A percentile compares a stretch with the other conserved stretches of the same genome.
Evolutionary conservation across 345 rosid species (phyloP).

Genomic region (Dipteronia dyeriana): DNA sequence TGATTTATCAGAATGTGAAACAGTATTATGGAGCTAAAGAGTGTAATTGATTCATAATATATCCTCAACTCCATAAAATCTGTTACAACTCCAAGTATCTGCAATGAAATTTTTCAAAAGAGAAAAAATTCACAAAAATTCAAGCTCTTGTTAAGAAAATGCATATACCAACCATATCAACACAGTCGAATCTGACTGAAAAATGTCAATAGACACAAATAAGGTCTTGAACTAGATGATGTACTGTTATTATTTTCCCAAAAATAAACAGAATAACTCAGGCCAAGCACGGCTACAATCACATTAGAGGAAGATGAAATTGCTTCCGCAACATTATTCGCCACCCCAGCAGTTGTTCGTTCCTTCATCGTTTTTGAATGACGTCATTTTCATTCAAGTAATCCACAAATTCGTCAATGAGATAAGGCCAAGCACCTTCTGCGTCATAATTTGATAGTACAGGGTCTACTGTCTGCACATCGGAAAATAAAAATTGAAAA

Average conservation of each 20-base stretch:
- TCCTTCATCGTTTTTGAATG: slow-evolving; percentile 33
- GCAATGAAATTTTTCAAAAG: neutral
- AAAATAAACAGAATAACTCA: slow-evolving; percentile 8
- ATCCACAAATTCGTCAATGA: slow-evolving; percentile 95
- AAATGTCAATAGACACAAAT: slow-evolving; percentile 13
- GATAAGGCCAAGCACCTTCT: slow-evolving; percentile 99
- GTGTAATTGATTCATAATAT: too few relatives aligned
- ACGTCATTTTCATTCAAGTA: slow-evolving; percentile 71
- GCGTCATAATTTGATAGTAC: slow-evolving; percentile 73
- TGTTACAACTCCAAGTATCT: neutral
- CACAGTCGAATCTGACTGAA: slow-evolving; percentile 19
- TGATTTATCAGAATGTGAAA: too few relatives aligned
- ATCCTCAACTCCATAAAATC: too few relatives aligned
- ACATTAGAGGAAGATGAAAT: slow-evolving; percentile 4
- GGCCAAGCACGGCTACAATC: slow-evolving; percentile 19
- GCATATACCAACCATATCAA: slow-evolving; percentile 15
- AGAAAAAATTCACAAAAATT: neutral
- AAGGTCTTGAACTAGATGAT: neutral
- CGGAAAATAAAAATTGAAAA: neutral
- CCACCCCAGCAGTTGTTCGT: neutral
- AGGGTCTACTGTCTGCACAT: slow-evolving; percentile 68
- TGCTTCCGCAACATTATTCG: neutral
- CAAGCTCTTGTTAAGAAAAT: neutral
- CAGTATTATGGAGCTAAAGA: too few relatives aligned
- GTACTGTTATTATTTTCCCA: neutral